Conservation (phyloP, 176 grass and related monocot genomes). For the Dactylis glomerata region DNA sequence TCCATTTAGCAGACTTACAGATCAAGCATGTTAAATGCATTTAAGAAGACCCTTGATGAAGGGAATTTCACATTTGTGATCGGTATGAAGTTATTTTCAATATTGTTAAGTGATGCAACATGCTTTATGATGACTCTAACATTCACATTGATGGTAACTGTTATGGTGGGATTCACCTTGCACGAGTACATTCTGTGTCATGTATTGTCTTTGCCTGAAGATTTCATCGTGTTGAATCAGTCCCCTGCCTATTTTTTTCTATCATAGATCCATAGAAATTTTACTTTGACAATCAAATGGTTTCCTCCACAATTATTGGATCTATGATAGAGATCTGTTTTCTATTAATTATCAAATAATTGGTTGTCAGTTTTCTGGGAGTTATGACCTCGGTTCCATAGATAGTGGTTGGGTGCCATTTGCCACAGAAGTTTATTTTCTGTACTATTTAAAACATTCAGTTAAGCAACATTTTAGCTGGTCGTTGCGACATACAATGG, state of each 20-base stretch:
- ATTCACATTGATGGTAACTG: conserved; percentile 11
- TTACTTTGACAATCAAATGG: neutral
- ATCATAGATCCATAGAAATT: neutral
- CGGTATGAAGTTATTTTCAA: conserved; percentile 64
- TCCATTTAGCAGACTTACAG: conserved; percentile 70
- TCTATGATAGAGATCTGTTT: neutral
- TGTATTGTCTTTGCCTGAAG: conserved; percentile 23
- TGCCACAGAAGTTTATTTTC: conserved; percentile 12
- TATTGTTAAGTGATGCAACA: neutral
- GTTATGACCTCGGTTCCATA: neutral
- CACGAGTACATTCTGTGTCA: conserved; percentile 6
- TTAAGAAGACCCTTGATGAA: conserved; percentile 98
- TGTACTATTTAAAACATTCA: conserved; percentile 34
- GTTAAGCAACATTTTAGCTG: conserved; percentile 57
- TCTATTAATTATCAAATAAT: conserved; percentile 14
- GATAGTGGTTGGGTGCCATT: conserved; percentile 18
- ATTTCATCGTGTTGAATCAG: neutral
- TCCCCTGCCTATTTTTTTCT: neutral
- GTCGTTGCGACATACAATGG: conserved; percentile 44
- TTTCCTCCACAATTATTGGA: neutral
- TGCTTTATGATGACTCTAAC: conserved; percentile 12
- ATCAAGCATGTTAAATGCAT: conserved; percentile 94
- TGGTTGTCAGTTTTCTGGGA: conserved; percentile 20
- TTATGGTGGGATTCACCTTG: neutral
- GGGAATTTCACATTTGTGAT: conserved; percentile 96